Conservation (phyloP, 768 basidiomycete species). For the Podaxis sp. region DNA sequence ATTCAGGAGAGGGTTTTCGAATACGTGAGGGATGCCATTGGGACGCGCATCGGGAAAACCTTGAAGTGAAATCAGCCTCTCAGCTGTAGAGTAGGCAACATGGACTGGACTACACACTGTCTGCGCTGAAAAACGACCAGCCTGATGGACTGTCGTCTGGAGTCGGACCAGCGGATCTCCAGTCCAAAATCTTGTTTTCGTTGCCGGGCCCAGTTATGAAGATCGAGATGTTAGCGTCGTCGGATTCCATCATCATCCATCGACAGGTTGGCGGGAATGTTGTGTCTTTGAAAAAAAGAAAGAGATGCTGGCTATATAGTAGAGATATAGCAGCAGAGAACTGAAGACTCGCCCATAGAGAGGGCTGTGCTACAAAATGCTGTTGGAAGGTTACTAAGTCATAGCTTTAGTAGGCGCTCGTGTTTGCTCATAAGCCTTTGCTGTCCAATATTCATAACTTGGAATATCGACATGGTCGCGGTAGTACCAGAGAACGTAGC, state of each 20-base stretch:
- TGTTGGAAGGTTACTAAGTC: constrained; percentile 3
- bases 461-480: neutral
- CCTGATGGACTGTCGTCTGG: neutral
- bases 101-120: neutral
- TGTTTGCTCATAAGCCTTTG: neutral
- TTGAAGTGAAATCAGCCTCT: neutral
- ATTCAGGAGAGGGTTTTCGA: neutral
- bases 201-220: neutral
- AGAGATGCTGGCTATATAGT: constrained; percentile 1
- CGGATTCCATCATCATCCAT: constrained; percentile 11
- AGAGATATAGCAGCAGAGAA: constrained; percentile 1
- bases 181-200: neutral
- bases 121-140: neutral
- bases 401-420: constrained; percentile 4
- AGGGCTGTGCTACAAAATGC: constrained; percentile 10
- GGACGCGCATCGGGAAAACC: constrained; percentile 1
- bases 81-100: neutral
- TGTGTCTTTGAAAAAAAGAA: neutral
- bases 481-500: neutral
- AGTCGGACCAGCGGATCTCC: neutral
- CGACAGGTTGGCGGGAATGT: neutral
- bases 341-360: no score
- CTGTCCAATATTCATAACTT: neutral
- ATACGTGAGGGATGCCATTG: neutral
- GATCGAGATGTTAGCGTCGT: neutral